Base-by-base conservation (phyloP, 768 basidiomycete species). In the Russula emetica region DNA sequence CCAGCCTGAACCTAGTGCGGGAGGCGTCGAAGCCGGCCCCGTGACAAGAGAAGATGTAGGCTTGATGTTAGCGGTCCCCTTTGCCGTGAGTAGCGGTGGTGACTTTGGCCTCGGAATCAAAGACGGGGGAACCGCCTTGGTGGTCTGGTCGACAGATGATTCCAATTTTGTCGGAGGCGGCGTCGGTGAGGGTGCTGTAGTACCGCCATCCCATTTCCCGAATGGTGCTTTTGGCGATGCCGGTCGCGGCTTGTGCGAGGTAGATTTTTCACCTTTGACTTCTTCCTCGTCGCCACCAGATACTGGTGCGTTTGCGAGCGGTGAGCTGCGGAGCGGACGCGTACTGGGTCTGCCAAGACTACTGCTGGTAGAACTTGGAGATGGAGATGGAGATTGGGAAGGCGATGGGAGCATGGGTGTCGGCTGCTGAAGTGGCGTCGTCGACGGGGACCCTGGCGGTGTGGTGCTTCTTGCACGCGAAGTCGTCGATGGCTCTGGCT, bases 241-340 rank as follows among this genome's bases (percentile, higher is more conserved):
- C 5, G 77, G 75, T 9, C 72, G 77, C n/a, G 74, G 73, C 54
- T 74, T 77, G 16, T 68, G 70, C 51, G 69, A 64, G 10, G 53
- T 0, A 2, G 71, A 58, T 62, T 69, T 70, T 24, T 58, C 40
- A 74, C 73, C 20, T 74, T 68, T 61, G 20, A 58, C 74, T 13
- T 76, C 78, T 38, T 80, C 79, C 14, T 76, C 76, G 10, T 82
- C 82, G 18, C 81, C 80, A 69, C 76, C 63, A 28, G 67, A 66
- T 78, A 82, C 60, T 76, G 76, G 58, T 6, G 79, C 77, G 61
- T 74, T 83, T 5, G 90, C 85, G 55, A 92, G 76, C 1, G 90
- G 90, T 3, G 90, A 91, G 67, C 90, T 92, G n/a, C 87, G 83
- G 3, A 79, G 73, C 0, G 89, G 89, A 8, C 85, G 82, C 9